Evolutionary conservation across 1,284 basidiomycete genomes (phyloP).

Genomic region (Mycosarcoma mackinlayi): DNA sequence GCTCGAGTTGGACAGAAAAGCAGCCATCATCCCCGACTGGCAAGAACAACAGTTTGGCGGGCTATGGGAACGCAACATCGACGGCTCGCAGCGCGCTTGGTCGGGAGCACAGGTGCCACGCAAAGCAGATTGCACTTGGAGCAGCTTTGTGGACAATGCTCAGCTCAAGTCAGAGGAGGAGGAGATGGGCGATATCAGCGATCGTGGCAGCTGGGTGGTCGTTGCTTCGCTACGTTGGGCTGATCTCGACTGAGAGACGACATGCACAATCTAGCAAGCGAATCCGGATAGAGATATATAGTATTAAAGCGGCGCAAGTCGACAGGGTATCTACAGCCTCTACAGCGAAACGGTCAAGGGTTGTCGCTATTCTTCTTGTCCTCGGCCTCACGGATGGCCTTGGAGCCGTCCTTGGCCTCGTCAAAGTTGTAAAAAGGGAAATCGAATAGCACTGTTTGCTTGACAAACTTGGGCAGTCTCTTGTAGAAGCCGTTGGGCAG

Average conservation of each 20-base stretch:
- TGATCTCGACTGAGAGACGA: constrained; percentile 14
- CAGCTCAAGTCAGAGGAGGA: constrained; percentile 22
- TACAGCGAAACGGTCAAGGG: constrained; percentile 7
- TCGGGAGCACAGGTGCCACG: constrained; percentile 14
- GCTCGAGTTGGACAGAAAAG: constrained; percentile 9
- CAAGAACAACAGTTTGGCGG: constrained; percentile 38
- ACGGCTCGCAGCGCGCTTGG: constrained; percentile 39
- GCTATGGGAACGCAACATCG: constrained; percentile 51
- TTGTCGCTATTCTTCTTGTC: constrained; percentile 44
- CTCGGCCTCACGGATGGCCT: constrained; percentile 52
- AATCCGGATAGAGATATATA: not conserved
- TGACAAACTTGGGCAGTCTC: constrained; percentile 73
- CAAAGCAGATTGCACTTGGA: constrained; percentile 16
- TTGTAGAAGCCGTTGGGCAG: constrained; percentile 75
- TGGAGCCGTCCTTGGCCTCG: constrained; percentile 56
- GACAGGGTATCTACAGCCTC: constrained; percentile 13
- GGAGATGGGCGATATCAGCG: constrained; percentile 63
- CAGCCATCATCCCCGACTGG: constrained; percentile 51
- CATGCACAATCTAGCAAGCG: not conserved
- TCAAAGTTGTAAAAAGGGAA: constrained; percentile 62
- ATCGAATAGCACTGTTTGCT: constrained; percentile 75
- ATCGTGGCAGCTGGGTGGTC: constrained; percentile 61
- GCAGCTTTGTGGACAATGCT: not conserved
- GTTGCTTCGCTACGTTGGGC: constrained; percentile 53
- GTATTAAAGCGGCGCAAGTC: constrained; percentile 6